Percentiles rank a stretch among this genome's conserved stretches.
Conservation (phyloP, 139 green algal species). For the Picochlorum sp. region DNA sequence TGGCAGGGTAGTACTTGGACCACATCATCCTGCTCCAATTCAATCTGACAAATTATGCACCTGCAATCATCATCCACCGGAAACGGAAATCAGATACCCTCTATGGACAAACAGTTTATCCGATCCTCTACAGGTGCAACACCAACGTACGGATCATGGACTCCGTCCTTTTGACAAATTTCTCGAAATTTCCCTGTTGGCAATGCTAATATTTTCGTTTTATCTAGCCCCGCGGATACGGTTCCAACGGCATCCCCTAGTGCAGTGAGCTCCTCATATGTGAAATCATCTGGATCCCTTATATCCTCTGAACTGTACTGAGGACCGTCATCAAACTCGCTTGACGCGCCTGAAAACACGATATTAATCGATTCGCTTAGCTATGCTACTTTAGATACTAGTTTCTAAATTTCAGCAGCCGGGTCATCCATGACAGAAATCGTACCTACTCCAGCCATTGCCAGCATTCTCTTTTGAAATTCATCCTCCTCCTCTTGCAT, state of each 20-base stretch:
- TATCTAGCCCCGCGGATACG: constrained; percentile 12
- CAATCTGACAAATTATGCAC: constrained; percentile 28
- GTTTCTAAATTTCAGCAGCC: too few species aligned
- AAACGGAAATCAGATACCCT: too few species aligned
- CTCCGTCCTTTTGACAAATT: background rate
- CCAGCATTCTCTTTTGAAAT: constrained; percentile 23
- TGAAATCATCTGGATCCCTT: constrained; percentile 26
- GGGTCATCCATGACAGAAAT: background rate
- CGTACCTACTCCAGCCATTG: constrained; percentile 14
- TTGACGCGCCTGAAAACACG: background rate
- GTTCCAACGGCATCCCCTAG: constrained; percentile 33
- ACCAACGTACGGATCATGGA: constrained; percentile 1
- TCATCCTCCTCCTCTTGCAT: constrained; percentile 29
- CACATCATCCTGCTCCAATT: constrained; percentile 27
- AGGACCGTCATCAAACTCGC: background rate
- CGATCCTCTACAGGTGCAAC: too few species aligned
- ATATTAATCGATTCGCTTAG: background rate
- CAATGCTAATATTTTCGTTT: constrained; percentile 8
- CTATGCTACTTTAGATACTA: background rate
- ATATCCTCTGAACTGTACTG: background rate
- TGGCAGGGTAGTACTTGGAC: constrained; percentile 26
- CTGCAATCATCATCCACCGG: background rate
- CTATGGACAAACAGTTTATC: too few species aligned
- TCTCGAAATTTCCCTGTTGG: constrained; percentile 5
- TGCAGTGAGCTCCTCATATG: constrained; percentile 29